Evolutionary conservation across 495 filamentous ascomycete genomes (phyloP).

Genomic region (Aspergillus panamensis): DNA sequence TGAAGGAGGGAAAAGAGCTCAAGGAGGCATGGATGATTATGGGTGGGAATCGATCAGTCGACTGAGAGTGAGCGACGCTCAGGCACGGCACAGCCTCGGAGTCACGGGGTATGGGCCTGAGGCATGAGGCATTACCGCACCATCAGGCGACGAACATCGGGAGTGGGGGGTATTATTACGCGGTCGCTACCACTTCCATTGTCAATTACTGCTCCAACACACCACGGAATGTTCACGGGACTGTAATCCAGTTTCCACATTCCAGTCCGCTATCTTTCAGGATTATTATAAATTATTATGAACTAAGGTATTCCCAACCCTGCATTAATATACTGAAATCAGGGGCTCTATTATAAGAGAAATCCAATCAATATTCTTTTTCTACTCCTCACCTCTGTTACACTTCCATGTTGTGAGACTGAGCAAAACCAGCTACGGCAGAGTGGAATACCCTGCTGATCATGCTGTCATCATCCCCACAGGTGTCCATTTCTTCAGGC

Average conservation of each 20-base stretch:
- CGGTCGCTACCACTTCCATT: not conserved
- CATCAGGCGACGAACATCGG: not conserved
- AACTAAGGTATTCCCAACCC: no score
- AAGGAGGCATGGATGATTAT: slow-evolving; percentile 1
- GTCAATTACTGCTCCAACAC: not conserved
- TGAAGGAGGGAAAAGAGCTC: slow-evolving; percentile 13
- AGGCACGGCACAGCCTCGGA: slow-evolving; percentile 15
- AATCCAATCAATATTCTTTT: no score
- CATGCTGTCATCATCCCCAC: slow-evolving; percentile 18
- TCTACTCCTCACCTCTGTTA: no score
- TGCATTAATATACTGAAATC: no score
- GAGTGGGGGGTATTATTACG: not conserved
- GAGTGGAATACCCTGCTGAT: slow-evolving; percentile 11
- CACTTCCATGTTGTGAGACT: no score
- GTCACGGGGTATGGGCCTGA: slow-evolving; percentile 23
- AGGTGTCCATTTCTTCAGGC: not conserved
- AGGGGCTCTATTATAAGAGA: no score
- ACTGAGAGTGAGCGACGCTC: not conserved
- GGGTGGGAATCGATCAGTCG: not conserved
- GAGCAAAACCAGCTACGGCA: no score
- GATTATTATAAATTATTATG: no score
- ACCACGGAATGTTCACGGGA: not conserved
- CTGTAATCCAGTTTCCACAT: not conserved
- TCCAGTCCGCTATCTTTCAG: not conserved
- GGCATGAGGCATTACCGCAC: slow-evolving; percentile 1